Base-by-base conservation (phyloP, 208 protist genomes). In the Herpetomonas samuelpessoai region DNA sequence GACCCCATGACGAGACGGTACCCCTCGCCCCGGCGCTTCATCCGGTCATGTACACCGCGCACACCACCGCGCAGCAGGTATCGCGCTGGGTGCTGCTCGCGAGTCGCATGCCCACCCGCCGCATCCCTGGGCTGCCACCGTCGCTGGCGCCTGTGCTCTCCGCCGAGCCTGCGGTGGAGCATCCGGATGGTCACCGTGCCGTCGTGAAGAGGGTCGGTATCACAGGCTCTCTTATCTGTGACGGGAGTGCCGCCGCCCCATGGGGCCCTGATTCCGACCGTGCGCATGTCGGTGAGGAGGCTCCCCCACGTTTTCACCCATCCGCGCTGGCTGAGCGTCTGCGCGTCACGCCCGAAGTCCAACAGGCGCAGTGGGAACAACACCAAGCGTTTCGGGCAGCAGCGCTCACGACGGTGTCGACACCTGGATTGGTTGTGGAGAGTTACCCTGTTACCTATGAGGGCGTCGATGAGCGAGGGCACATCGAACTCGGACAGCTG, bases 401-500 rank as follows among this genome's bases (percentile, higher is more conserved):
- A n/a, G 80, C 74, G 29, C 26, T 78, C 10, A 62, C 69, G 0
- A 63, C 48, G 1, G 61, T 63, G n/a, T 65, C 70, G 4, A 62
- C 79, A 21, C 63, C 59, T 38, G 83, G 88, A 52, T 55, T 91
- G 24, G 57, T 88, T 26, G 51, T 93, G 25, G 47, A 65, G 28
- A 57, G 85, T 46, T 95, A 95, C 55, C 58, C 66, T 30, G 85
- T 81, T 19, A 49, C 56, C 2, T 95, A 86, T 55, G 77, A 83
- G 50, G 28, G 69, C 30, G 79, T 71, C 19, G 76, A 77, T 24
- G 57, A 67, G 1, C 29, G 69, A 25, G 89, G 89, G 22, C 63
- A 68, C 21, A 58, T 95, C 26, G 65, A 65, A 16, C 57, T 95
- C 27, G 77, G 50, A 16, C 56, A 81, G 3, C 52, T 95, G 25